Evolutionary conservation across 805 yeast genomes (phyloP).

Genomic region (Wickerhamiella cacticola): DNA sequence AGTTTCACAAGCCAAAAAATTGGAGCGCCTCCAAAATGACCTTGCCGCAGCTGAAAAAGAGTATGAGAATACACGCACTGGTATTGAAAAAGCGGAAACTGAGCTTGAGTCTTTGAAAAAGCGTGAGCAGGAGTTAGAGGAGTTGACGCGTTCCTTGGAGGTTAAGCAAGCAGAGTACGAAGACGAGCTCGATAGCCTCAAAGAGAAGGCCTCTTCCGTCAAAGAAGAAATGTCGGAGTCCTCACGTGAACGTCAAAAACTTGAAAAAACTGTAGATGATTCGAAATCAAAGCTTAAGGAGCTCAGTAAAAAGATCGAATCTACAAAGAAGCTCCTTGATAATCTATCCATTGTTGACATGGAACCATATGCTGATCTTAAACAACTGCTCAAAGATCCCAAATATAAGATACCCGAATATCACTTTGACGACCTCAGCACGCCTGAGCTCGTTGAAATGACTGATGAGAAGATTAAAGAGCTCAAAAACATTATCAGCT

Average conservation of each 20-base stretch:
- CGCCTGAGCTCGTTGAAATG: background rate
- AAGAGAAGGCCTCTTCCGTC: slow-evolving; percentile 13
- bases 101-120: background rate
- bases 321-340: background rate
- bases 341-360: background rate
- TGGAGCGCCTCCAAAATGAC: slow-evolving; percentile 28
- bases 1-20: slow-evolving; percentile 48
- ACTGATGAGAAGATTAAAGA: background rate
- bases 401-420: background rate
- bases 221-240: slow-evolving; percentile 24
- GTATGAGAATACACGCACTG: background rate
- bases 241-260: slow-evolving; percentile 25
- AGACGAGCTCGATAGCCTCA: slow-evolving; percentile 29
- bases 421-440: background rate
- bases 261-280: background rate
- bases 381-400: background rate
- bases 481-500: background rate
- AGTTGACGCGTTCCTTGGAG: background rate
- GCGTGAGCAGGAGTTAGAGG: background rate
- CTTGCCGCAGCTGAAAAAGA: background rate
- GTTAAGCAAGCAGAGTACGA: slow-evolving; percentile 11
- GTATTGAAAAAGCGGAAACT: background rate
- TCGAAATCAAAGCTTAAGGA: background rate
- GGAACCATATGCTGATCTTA: background rate
- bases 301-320: background rate